Evolutionary conservation across 2,329 filamentous ascomycete genomes (phyloP), one percentile per base, ranked within the genome.

Genomic region (Xylaria sp.): DNA sequence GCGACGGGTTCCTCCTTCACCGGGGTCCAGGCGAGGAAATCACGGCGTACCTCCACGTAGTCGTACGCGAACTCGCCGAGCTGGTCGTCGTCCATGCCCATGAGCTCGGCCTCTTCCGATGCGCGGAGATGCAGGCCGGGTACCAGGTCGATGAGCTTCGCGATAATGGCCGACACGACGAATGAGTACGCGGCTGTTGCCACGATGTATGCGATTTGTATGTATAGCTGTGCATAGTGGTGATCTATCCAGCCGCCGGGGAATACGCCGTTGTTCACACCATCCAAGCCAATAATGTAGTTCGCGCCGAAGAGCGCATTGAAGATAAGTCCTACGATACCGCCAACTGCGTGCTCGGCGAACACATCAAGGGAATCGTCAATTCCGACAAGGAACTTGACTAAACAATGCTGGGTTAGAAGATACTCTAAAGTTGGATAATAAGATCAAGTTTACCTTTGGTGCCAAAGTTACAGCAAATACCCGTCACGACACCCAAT

Each of bases 11-110:
- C 89, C 69, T 83, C 85, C 76, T 90, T 90, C 39, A 91, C 89
- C 0, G 93, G 93, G 34, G 91, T 94, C 93, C 93, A 96, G 67
- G 93, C 93, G 45, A 96, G 88, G 84, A 94, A 96, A 81, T 96
- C 93, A 76, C 93, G 89, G 77, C 93, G 91, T 67, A 95, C 92
- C 85, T 96, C 93, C 72, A 96, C 93, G 79, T 95, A 96, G 80
- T 96, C 93, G 84, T 95, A 95, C 13, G 92, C 93, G 78, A 95
- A 96, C 81, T 96, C 93, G 80, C 93, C 93, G 74, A 95, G 91
- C 82, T 96, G 93, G 81, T 95, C 92, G 78, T 95, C 93, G 76
- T 96, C 93, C 91, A 95, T 94, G 73, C 93, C 93, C 65, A 95
- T 88, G 13, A 95, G 88, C 81, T 96, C 93, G 28, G 93, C 93